Conservation (phyloP, 2,329 filamentous ascomycete genomes). For the Periconia macrospinosa region DNA sequence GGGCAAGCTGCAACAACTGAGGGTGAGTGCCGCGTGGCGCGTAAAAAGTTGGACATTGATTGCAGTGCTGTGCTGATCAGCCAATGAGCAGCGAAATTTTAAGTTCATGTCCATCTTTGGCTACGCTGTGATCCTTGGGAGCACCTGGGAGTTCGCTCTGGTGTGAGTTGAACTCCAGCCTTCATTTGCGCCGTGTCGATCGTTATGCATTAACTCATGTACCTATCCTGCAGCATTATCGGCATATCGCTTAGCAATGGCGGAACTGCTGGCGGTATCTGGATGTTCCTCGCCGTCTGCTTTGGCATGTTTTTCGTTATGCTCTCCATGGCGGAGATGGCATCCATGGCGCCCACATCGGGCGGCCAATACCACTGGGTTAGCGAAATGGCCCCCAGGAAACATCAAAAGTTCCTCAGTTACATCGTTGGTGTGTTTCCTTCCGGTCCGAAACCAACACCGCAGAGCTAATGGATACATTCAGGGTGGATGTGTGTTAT, state of each 20-base stretch:
- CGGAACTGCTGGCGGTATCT: slow-evolving; percentile 30
- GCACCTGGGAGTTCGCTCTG: slow-evolving; percentile 23
- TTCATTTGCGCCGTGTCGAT: background rate
- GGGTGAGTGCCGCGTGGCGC: slow-evolving; percentile 7
- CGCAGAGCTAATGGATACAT: slow-evolving; percentile 7
- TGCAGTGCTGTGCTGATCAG: background rate
- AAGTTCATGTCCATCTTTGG: slow-evolving; percentile 19
- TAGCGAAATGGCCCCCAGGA: slow-evolving; percentile 39
- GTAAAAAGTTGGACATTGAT: background rate
- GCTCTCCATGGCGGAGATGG: slow-evolving; percentile 33
- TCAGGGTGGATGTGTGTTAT: slow-evolving; percentile 42
- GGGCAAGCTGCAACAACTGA: slow-evolving; percentile 24
- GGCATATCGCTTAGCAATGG: slow-evolving; percentile 21
- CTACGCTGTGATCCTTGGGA: slow-evolving; percentile 17
- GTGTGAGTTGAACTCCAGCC: slow-evolving; percentile 8
- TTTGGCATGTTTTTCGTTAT: slow-evolving; percentile 22
- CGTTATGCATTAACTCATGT: background rate
- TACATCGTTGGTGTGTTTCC: slow-evolving; percentile 22
- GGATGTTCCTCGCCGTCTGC: slow-evolving; percentile 26
- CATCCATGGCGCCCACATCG: slow-evolving; percentile 30
- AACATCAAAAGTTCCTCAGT: slow-evolving; percentile 42
- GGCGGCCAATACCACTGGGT: slow-evolving; percentile 35
- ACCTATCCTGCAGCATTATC: slow-evolving; percentile 1
- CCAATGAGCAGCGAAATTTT: slow-evolving; percentile 16
- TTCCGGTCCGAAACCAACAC: background rate